phyloP scores from a whole-genome alignment of 176 grass and related monocot genomes.

The Lolium multiflorum region DNA sequence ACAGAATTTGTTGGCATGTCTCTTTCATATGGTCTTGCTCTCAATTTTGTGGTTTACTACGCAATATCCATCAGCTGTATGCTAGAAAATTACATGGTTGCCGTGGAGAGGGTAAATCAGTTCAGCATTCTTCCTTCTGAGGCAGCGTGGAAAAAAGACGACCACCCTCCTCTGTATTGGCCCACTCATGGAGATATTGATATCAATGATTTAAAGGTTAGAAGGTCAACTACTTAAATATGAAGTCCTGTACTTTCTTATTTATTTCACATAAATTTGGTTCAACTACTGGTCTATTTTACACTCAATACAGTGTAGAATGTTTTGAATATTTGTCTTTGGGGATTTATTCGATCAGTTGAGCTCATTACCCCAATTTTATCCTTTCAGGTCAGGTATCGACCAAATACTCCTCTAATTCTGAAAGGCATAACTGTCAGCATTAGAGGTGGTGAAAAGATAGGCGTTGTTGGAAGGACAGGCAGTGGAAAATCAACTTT shows the following conservation, averaged over 20 bases:
- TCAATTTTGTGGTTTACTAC: conserved; percentile 77
- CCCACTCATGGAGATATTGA: conserved; percentile 75
- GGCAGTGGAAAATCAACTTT: conserved; percentile 96
- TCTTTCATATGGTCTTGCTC: conserved; percentile 93
- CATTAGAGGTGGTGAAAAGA: conserved; percentile 81
- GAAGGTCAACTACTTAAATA: conserved; percentile 17
- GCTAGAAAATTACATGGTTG: conserved; percentile 93
- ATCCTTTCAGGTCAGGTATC: conserved; percentile 75
- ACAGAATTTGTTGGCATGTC: conserved; percentile 95
- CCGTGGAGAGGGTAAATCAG: conserved; percentile 95
- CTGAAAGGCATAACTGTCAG: conserved; percentile 78
- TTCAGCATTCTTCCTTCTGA: conserved; percentile 89
- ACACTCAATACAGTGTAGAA: neutral
- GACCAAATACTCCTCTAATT: conserved; percentile 87
- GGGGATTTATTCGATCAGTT: neutral
- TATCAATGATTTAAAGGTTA: conserved; percentile 76
- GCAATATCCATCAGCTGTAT: conserved; percentile 87
- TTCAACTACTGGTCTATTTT: neutral
- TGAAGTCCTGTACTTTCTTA: neutral
- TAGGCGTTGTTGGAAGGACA: conserved; percentile 92
- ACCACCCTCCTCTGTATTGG: conserved; percentile 59
- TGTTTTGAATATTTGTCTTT: neutral
- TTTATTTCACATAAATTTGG: conserved; percentile 1
- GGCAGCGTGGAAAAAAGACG: conserved; percentile 69
- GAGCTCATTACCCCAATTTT: neutral